These are phyloP conservation scores for Suillus alpinus DNA, from an alignment of 768 basidiomycete genomes.

Conservation along the genomic window DNA sequence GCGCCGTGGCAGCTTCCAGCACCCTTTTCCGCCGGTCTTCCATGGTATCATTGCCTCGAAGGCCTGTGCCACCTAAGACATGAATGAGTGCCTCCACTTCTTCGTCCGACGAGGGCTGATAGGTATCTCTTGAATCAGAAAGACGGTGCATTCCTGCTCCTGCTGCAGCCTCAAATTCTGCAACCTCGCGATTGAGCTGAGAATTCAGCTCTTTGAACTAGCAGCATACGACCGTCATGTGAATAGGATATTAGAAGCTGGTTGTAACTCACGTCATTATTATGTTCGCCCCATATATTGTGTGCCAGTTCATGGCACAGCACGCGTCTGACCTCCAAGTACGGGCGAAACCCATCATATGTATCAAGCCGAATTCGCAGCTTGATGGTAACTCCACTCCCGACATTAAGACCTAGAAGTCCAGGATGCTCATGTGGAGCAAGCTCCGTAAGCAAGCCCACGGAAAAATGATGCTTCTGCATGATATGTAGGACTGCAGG, in stretches of 20 bases:
- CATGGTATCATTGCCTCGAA: conserved; percentile 38
- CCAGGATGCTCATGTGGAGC: conserved; percentile 75
- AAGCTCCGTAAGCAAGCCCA: conserved; percentile 71
- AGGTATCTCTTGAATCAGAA: conserved; percentile 31
- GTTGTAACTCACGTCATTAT: conserved; percentile 56
- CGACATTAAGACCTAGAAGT: conserved; percentile 67
- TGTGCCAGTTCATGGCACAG: conserved; percentile 78
- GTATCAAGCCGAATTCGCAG: conserved; percentile 65
- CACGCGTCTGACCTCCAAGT: conserved; percentile 61
- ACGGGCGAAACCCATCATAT: conserved; percentile 71
- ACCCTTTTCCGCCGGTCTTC: conserved; percentile 57
- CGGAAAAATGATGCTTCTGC: conserved; percentile 64
- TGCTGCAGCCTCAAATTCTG: conserved; percentile 58
- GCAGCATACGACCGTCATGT: not conserved
- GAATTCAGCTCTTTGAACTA: conserved; percentile 80
- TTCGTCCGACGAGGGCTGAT: conserved; percentile 53
- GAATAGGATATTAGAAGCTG: not conserved
- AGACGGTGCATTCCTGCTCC: conserved; percentile 56
- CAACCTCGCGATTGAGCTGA: conserved; percentile 67
- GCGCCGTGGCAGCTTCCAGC: conserved; percentile 58
- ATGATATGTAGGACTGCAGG: conserved; percentile 70
- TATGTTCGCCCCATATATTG: conserved; percentile 72
- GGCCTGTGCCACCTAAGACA: conserved; percentile 50
- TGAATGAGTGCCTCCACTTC: conserved; percentile 54
- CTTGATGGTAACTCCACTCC: conserved; percentile 60